Evolutionary conservation across 2,329 filamentous ascomycete species (phyloP).

Genomic region (Paecilomyces variotii): DNA sequence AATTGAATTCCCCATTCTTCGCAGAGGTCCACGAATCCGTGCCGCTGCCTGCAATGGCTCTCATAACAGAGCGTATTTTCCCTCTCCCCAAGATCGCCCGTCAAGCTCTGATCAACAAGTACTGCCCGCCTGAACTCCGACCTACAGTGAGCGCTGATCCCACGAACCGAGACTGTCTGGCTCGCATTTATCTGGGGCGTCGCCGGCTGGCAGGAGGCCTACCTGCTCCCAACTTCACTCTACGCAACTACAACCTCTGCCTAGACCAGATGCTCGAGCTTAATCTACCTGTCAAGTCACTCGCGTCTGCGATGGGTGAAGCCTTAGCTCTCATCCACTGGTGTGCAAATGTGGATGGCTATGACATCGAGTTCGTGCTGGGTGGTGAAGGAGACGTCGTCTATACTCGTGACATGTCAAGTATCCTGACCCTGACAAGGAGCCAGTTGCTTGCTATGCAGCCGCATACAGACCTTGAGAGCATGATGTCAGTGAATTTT

Average conservation of each 20-base stretch:
- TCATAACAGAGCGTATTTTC: slow-evolving; percentile 14
- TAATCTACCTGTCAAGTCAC: neutral
- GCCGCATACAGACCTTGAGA: slow-evolving; percentile 2
- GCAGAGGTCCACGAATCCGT: neutral
- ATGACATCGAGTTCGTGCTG: slow-evolving; percentile 9
- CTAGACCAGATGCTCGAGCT: slow-evolving; percentile 9
- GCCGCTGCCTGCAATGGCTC: slow-evolving; percentile 7
- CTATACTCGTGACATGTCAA: neutral
- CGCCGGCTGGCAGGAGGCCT: neutral
- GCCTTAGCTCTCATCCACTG: slow-evolving; percentile 8
- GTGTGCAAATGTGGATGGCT: slow-evolving; percentile 6
- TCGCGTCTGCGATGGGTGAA: slow-evolving; percentile 1
- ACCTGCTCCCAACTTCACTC: slow-evolving; percentile 4
- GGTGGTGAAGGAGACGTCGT: slow-evolving; percentile 1
- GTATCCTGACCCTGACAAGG: neutral
- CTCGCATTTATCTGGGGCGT: slow-evolving; percentile 8
- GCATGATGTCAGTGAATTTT: neutral
- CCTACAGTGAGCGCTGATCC: neutral
- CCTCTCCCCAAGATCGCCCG: slow-evolving; percentile 13
- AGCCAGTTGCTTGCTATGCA: neutral
- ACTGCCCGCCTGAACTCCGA: slow-evolving; percentile 6
- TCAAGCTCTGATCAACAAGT: slow-evolving; percentile 13
- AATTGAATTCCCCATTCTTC: neutral
- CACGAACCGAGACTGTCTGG: slow-evolving; percentile 9
- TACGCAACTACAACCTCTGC: slow-evolving; percentile 6